These are phyloP conservation scores for Guillardia theta DNA, from an alignment of 78 protist genomes.

Conservation along the genomic window DNA sequence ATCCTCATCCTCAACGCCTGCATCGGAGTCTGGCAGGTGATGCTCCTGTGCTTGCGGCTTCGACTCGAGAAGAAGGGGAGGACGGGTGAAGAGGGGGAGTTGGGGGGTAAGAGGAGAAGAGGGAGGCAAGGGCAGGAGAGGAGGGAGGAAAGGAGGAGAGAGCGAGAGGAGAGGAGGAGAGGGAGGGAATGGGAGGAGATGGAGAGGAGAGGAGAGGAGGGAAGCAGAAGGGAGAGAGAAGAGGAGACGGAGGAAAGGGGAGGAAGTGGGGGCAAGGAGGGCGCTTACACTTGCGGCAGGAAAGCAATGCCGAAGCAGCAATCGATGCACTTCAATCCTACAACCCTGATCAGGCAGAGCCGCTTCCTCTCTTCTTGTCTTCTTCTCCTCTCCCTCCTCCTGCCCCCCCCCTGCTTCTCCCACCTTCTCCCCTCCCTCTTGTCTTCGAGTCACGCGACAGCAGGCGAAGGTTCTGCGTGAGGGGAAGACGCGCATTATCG, in stretches of 20 bases:
- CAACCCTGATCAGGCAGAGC: background rate
- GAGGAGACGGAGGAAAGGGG: too few species aligned
- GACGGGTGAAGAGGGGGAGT: background rate
- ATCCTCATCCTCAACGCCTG: slow-evolving; percentile 71
- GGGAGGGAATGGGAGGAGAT: too few species aligned
- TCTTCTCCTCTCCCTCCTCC: background rate
- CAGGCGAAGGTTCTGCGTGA: background rate
- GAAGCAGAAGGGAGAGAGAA: too few species aligned
- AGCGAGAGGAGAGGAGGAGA: background rate
- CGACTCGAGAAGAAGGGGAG: background rate
- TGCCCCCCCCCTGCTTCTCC: background rate
- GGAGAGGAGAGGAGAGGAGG: too few species aligned
- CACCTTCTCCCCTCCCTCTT: background rate
- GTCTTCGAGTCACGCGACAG: background rate
- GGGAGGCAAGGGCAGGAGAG: background rate
- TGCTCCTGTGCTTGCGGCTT: slow-evolving; percentile 62
- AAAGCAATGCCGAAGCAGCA: too few species aligned
- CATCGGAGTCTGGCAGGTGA: slow-evolving; percentile 77
- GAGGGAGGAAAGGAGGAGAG: background rate
- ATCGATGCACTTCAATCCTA: background rate
- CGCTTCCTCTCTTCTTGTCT: background rate
- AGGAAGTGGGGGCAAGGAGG: too few species aligned
- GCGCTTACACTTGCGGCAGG: too few species aligned
- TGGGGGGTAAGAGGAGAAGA: background rate
- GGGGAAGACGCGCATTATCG: background rate